phyloP scores from a whole-genome alignment of 257 asterid genomes.

The Solanum pimpinellifolium region DNA sequence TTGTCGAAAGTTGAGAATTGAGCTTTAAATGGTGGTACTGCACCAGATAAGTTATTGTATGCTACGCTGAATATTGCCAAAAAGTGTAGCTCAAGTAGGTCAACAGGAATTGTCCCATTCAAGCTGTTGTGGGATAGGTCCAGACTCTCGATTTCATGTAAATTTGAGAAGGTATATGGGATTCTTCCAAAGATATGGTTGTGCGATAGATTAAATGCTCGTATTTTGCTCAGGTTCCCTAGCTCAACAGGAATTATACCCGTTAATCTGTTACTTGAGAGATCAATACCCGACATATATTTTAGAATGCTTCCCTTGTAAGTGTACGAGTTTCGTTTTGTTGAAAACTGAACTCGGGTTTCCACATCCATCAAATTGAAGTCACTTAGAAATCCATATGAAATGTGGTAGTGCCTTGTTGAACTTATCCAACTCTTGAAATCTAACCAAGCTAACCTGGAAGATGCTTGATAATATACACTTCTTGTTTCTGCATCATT shows the following conservation, averaged over 20 bases:
- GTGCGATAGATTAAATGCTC: neutral
- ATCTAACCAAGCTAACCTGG: neutral
- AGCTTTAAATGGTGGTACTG: neutral
- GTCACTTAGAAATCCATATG: neutral
- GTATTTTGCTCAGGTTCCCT: neutral
- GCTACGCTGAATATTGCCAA: neutral
- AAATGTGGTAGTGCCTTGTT: neutral
- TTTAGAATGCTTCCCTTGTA: neutral
- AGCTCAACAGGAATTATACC: neutral
- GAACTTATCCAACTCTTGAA: neutral
- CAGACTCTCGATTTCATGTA: neutral
- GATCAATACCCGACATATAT: neutral
- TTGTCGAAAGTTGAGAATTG: neutral
- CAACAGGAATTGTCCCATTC: neutral
- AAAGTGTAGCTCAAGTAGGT: neutral
- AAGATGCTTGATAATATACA: neutral
- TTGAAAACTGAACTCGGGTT: neutral
- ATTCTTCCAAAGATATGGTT: neutral
- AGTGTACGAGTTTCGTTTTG: neutral
- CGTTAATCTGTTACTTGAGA: neutral
- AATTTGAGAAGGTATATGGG: neutral
- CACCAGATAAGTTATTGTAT: neutral
- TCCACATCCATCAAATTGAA: neutral
- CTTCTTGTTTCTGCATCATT: neutral
- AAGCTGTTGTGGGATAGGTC: constrained; percentile 1